Percentiles rank a stretch among this genome's conserved stretches.
Conservation (phyloP, 2,329 filamentous ascomycete species). For the Rhexocercosporidium sp. region DNA sequence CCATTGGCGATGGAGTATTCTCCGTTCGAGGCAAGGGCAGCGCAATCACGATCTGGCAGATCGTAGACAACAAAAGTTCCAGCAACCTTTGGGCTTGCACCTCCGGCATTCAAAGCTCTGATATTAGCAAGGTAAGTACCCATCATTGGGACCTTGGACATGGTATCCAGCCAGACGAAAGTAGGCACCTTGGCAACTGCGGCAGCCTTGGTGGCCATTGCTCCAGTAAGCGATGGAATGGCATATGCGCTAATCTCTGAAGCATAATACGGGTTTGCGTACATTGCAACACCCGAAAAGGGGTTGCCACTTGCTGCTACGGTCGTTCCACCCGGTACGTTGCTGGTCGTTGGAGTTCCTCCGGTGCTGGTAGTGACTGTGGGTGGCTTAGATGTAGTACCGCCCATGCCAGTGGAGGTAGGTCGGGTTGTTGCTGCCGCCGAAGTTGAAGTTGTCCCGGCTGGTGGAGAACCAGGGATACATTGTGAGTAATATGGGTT, state of each 20-base stretch:
- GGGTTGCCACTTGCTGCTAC: constrained; percentile 51
- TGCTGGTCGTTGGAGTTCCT: constrained; percentile 2
- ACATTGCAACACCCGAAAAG: constrained; percentile 54
- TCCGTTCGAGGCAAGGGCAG: constrained; percentile 66
- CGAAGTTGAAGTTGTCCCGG: constrained; percentile 27
- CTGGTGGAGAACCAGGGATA: constrained; percentile 33
- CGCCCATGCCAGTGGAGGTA: neutral
- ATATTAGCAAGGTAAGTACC: constrained; percentile 54
- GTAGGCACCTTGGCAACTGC: constrained; percentile 55
- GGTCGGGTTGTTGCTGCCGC: neutral
- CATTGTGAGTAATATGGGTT: constrained; percentile 41
- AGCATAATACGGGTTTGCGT: constrained; percentile 56
- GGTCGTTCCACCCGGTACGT: constrained; percentile 6
- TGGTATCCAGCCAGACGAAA: constrained; percentile 58
- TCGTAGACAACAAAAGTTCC: constrained; percentile 66
- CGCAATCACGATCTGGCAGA: constrained; percentile 67
- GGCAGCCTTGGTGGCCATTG: constrained; percentile 54
- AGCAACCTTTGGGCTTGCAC: constrained; percentile 52
- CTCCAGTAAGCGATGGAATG: constrained; percentile 64
- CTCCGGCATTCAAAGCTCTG: constrained; percentile 51
- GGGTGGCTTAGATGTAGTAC: neutral
- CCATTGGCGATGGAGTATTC: constrained; percentile 60
- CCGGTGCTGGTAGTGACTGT: constrained; percentile 1
- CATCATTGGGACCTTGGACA: constrained; percentile 54
- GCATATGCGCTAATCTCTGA: constrained; percentile 59